A percentile compares a stretch with the other conserved stretches of the same genome.
Conservation (phyloP, 768 basidiomycete genomes). For the Lyophyllum decastes region DNA sequence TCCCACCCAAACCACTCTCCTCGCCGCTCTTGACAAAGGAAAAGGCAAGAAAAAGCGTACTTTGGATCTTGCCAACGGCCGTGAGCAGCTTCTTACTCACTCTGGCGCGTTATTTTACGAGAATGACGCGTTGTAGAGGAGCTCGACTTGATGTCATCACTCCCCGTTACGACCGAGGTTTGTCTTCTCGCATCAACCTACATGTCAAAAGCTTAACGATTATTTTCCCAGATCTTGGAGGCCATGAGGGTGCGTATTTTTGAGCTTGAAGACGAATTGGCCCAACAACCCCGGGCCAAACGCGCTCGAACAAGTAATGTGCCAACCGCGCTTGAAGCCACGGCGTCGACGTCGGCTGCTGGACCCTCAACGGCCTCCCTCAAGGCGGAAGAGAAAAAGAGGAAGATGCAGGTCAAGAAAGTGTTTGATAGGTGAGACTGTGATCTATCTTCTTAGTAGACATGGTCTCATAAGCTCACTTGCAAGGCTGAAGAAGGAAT, state of each 20-base stretch:
- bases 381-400: constrained; percentile 41
- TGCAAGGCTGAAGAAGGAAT: constrained; percentile 39
- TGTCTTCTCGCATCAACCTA: neutral
- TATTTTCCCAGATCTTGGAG: constrained; percentile 23
- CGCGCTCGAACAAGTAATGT: constrained; percentile 26
- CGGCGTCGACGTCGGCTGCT: constrained; percentile 14
- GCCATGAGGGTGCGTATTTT: constrained; percentile 31
- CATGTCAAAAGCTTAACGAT: constrained; percentile 10
- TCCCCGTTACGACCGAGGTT: constrained; percentile 26
- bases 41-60: constrained; percentile 14
- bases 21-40: constrained; percentile 21
- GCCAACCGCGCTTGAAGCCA: constrained; percentile 1
- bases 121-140: constrained; percentile 17
- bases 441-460: neutral
- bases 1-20: constrained; percentile 15
- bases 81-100: constrained; percentile 4
- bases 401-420: constrained; percentile 39
- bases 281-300: constrained; percentile 28
- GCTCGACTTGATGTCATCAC: constrained; percentile 23
- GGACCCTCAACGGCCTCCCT: constrained; percentile 20
- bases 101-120: constrained; percentile 4
- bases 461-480: neutral
- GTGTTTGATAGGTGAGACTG: constrained; percentile 36
- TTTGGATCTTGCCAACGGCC: constrained; percentile 22
- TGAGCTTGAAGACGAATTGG: constrained; percentile 35